Base-by-base conservation (phyloP, 1,284 basidiomycete genomes). In the Fomitopsis pinicola region DNA sequence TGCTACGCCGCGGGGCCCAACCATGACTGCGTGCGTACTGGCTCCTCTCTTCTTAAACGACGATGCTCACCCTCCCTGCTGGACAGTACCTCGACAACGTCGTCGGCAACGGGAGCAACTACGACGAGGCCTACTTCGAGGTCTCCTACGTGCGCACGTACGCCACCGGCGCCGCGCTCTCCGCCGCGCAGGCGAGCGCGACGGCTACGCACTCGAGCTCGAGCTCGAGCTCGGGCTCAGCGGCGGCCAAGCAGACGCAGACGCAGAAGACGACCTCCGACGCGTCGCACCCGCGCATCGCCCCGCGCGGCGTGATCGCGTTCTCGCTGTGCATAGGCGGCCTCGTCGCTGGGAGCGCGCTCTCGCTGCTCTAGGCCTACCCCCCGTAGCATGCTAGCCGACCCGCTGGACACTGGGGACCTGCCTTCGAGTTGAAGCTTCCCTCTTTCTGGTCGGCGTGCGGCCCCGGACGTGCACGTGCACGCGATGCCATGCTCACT, bases 71-170 rank as follows among this genome's bases (percentile, higher is more conserved):
- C 5, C n/a, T 15, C 12, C 7, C n/a, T 5, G 8, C n/a, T 5
- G 8, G 59, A 22, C 62, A 76, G 77, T 84, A 83, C 70, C 73
- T 77, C 35, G 82, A 82, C 64, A 82, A 81, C 64, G 84, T 86
- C 22, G 77, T 84, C 44, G 80, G 82, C 58, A 72, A 80, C n/a
- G 83, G 82, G 6, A 72, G 76, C 64, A 80, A 78, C 62, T 86
- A 81, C 69, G 80, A 81, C 66, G 71, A 80, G 17, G 83, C 84
- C 1, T 77, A 81, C 74, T 84, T 83, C 67, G 82, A 83, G 71
- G 74, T 84, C 68, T 73, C 75, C 64, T 82, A 82, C 66, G 73
- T 85, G 58, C 82, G 82, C 62, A 77, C 76, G 45, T 79, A 78
- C 65, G 77, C 75, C 6, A 73, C 72, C 3, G 69, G 65, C 19